Evolutionary conservation across 768 basidiomycete species (phyloP).

Genomic region (Mycena vitilis): DNA sequence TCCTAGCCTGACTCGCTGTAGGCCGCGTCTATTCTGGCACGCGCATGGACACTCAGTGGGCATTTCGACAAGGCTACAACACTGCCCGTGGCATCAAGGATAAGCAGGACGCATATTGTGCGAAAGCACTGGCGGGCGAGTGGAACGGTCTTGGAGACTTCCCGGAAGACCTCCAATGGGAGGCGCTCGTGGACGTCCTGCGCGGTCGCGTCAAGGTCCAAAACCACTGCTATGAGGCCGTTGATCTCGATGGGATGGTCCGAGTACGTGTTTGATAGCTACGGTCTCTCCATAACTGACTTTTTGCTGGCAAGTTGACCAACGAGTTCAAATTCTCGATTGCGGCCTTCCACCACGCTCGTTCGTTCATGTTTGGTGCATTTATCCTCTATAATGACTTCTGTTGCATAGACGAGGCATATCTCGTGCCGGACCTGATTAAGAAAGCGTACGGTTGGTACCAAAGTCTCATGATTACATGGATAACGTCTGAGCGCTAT

Average conservation of each 20-base stretch:
- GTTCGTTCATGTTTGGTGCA: conserved; percentile 6
- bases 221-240: conserved; percentile 62
- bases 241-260: conserved; percentile 74
- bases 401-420: conserved; percentile 65
- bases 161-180: conserved; percentile 79
- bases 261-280: conserved; percentile 58
- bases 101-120: conserved; percentile 76
- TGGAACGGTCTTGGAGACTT: conserved; percentile 62
- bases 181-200: conserved; percentile 75
- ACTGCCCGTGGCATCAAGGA: conserved; percentile 72
- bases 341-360: conserved; percentile 81
- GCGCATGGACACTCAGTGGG: conserved; percentile 74
- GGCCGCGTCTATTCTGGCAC: conserved; percentile 56
- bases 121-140: conserved; percentile 55
- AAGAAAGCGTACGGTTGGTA: conserved; percentile 72
- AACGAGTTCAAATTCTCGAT: conserved; percentile 87
- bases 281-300: background rate
- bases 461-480: background rate
- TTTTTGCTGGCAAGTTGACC: conserved; percentile 58
- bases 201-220: conserved; percentile 80
- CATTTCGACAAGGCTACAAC: conserved; percentile 79
- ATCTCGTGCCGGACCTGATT: conserved; percentile 79
- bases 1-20: no score
- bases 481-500: background rate
- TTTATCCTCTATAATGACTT: background rate